These are phyloP conservation scores for Jaenimonas drosophilae DNA, from an alignment of 208 protist genomes.

Conservation along the genomic window DNA sequence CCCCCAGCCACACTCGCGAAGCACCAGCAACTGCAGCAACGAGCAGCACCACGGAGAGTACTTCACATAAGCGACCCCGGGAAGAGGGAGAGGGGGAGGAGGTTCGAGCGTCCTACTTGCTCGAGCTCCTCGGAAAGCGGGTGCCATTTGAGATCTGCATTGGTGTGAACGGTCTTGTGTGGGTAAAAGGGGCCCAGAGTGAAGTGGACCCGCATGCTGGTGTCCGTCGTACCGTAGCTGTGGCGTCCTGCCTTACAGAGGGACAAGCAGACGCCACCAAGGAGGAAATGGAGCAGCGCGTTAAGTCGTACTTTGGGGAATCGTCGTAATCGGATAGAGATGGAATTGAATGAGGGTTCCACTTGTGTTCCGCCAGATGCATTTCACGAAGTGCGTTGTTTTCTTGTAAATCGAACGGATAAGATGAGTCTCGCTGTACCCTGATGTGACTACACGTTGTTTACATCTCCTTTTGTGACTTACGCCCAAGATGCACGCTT, in stretches of 20 bases:
- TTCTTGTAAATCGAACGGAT: too few relatives aligned
- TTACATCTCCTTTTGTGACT: too few relatives aligned
- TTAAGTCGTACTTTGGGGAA: constrained; percentile 11
- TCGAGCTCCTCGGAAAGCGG: constrained; percentile 36
- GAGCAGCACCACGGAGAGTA: not conserved
- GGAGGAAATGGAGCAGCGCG: constrained; percentile 62
- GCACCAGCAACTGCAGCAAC: not conserved
- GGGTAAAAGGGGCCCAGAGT: constrained; percentile 54
- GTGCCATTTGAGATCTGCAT: constrained; percentile 71
- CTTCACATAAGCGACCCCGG: constrained; percentile 8
- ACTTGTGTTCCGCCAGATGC: too few relatives aligned
- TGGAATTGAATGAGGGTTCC: too few relatives aligned
- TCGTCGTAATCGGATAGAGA: too few relatives aligned
- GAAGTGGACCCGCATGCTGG: constrained; percentile 26
- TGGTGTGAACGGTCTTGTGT: constrained; percentile 74
- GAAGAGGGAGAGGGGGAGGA: constrained; percentile 3
- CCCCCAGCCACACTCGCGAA: constrained; percentile 3
- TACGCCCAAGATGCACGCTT: too few relatives aligned
- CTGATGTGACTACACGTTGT: too few relatives aligned
- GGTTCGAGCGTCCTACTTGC: constrained; percentile 43
- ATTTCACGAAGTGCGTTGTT: too few relatives aligned
- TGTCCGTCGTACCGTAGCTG: constrained; percentile 54
- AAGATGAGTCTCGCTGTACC: too few relatives aligned
- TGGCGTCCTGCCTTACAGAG: constrained; percentile 63
- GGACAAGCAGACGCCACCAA: constrained; percentile 50